Conservation (phyloP, 2,329 filamentous ascomycete genomes). For the Exophiala aquamarina region DNA sequence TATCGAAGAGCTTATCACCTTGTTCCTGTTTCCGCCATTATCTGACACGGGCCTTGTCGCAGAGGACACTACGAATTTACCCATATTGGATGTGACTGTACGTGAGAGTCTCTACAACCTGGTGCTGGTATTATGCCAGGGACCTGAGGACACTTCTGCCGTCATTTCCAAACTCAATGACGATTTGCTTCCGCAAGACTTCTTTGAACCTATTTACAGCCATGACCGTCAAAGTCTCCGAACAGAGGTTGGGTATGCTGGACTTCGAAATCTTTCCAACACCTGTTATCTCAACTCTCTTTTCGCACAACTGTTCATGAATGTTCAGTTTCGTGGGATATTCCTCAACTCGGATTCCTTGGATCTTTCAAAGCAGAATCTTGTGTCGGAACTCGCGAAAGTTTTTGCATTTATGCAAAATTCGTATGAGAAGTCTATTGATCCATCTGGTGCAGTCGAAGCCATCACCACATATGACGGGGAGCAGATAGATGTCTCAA, state of each 20-base stretch:
- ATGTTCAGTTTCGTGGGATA: constrained; percentile 80
- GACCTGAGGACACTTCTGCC: constrained; percentile 46
- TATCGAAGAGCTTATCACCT: constrained; percentile 57
- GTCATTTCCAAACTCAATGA: constrained; percentile 22
- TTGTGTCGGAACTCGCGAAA: constrained; percentile 75
- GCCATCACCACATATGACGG: constrained; percentile 83
- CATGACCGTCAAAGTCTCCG: constrained; percentile 50
- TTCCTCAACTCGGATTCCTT: constrained; percentile 63
- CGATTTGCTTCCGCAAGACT: constrained; percentile 22
- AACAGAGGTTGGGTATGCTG: constrained; percentile 77
- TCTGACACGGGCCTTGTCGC: constrained; percentile 33
- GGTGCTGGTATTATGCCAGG: constrained; percentile 57
- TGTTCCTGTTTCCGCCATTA: constrained; percentile 64
- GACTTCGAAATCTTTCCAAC: constrained; percentile 87
- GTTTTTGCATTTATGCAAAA: constrained; percentile 87
- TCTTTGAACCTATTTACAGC: constrained; percentile 15
- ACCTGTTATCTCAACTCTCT: constrained; percentile 98
- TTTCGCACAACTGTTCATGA: constrained; percentile 95
- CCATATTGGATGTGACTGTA: constrained; percentile 56
- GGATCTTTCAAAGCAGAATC: constrained; percentile 60
- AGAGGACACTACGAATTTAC: constrained; percentile 37
- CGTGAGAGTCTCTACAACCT: constrained; percentile 62
- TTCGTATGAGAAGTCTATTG: constrained; percentile 69
- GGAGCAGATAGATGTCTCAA: constrained; percentile 75
- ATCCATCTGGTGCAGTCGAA: constrained; percentile 70